These are phyloP conservation scores for Penicillium sp. DNA, from an alignment of 2,329 filamentous ascomycete species.

Conservation along the genomic window DNA sequence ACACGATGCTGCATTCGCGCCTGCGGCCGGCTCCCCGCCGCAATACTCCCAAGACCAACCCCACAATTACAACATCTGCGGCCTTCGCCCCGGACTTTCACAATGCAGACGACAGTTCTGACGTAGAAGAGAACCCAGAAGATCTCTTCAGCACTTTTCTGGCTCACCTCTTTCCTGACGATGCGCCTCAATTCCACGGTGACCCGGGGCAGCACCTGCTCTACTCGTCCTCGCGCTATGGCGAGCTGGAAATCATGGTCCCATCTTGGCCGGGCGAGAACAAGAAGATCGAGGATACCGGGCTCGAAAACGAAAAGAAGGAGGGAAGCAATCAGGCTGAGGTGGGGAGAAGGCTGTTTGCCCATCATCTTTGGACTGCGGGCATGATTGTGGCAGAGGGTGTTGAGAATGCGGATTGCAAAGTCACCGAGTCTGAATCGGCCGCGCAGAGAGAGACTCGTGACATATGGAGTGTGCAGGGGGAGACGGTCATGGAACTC, in stretches of 20 bases:
- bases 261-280: conserved; percentile 46
- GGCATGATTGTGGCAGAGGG: conserved; percentile 47
- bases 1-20: conserved; percentile 33
- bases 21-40: conserved; percentile 33
- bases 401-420: conserved; percentile 34
- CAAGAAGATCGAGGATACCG: conserved; percentile 21
- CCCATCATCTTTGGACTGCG: conserved; percentile 63
- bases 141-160: conserved; percentile 58
- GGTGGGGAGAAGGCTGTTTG: conserved; percentile 55
- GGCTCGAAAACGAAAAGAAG: conserved; percentile 9
- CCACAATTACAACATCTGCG: conserved; percentile 1
- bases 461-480: conserved; percentile 47
- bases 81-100: conserved; percentile 19
- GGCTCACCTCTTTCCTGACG: conserved; percentile 58
- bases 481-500: conserved; percentile 58
- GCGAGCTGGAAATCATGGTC: conserved; percentile 41
- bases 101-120: conserved; percentile 16
- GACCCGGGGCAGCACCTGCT: conserved; percentile 51
- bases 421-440: conserved; percentile 4
- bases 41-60: conserved; percentile 1
- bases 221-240: conserved; percentile 49
- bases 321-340: conserved; percentile 26
- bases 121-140: conserved; percentile 41
- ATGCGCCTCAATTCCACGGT: conserved; percentile 57
- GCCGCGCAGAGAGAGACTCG: conserved; percentile 16